Evolutionary conservation across 2,329 filamentous ascomycete genomes (phyloP), one percentile per base, ranked within the genome.

Genomic region (Parascedosporium putredinis): DNA sequence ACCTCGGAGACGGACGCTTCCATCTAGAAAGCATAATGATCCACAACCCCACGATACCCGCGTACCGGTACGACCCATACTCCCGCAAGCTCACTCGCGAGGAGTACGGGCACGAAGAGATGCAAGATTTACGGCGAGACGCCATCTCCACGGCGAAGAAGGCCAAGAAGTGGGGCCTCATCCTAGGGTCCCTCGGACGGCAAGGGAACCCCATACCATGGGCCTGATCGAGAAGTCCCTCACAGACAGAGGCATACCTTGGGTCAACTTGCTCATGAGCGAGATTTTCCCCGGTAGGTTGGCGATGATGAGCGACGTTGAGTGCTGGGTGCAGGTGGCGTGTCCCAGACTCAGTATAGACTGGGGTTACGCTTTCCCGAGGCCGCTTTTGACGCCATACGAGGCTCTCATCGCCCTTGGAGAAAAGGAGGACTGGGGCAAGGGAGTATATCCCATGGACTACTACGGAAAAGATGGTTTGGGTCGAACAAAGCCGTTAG

Each of bases 21-120:
- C 93, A 98, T 64, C 84, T 98, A 40, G 93, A 98, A 67, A 94
- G 88, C 60, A 91, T 94, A 60, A 98, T 98, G 91, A 98, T 98
- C 56, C 93, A 97, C 63, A 98, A 98, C 67, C 93, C 94, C 0
- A 69, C 73, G 4, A 79, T 96, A 31, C 87, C 91, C 1, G 91
- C 94, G 2, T 98, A 96, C 68, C 80, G 93, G 55, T 98, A 98
- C 66, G 93, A 98, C 62, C 93, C 94, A 0, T 98, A 98, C 69
- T 93, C 89, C 9, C 81, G 91, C 46, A 88, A 87, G 52, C 78
- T 98, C 24, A 96, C 91, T 2, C 83, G 87, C 55, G 94, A 98
- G 68, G 84, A 79, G 22, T 98, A 98, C 66, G 86, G 86, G 38
- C 93, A 98, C 65, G 79, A 86, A 22, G 89, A 95, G 62, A 93